Evolutionary conservation across 768 basidiomycete genomes (phyloP).

Genomic region (Sporobolomyces pararoseus): DNA sequence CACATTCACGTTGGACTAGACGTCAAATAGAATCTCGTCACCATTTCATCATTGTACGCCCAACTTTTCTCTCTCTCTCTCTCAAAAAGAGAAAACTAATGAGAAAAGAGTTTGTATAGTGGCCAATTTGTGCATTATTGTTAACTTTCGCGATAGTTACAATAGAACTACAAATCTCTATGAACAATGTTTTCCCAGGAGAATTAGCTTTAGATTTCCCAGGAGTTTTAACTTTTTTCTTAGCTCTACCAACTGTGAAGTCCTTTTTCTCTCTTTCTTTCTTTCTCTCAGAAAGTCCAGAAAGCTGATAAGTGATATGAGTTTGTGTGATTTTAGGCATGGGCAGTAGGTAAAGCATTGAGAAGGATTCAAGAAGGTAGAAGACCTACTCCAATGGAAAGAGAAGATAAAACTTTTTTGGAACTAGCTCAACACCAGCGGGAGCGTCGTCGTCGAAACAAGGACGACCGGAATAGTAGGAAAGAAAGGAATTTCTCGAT

Average conservation of each 20-base stretch:
- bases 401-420: conserved; percentile 28
- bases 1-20: conserved; percentile 14
- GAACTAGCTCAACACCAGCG: conserved; percentile 17
- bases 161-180: conserved; percentile 33
- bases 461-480: not conserved
- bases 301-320: too few relatives aligned
- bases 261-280: not conserved
- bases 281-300: not conserved
- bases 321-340: too few relatives aligned
- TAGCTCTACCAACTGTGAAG: conserved; percentile 30
- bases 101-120: not conserved
- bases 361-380: conserved; percentile 29
- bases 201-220: conserved; percentile 31
- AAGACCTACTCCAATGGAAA: conserved; percentile 23
- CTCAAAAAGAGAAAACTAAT: not conserved
- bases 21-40: conserved; percentile 15
- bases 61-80: not conserved
- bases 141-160: conserved; percentile 26
- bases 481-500: not conserved
- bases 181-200: conserved; percentile 30
- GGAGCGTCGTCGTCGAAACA: not conserved
- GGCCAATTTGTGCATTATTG: conserved; percentile 35
- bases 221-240: conserved; percentile 28
- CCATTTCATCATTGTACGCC: conserved; percentile 32
- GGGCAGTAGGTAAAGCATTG: conserved; percentile 33